Conservation (phyloP, 768 basidiomycete genomes). For the Gyrodon lividus region DNA sequence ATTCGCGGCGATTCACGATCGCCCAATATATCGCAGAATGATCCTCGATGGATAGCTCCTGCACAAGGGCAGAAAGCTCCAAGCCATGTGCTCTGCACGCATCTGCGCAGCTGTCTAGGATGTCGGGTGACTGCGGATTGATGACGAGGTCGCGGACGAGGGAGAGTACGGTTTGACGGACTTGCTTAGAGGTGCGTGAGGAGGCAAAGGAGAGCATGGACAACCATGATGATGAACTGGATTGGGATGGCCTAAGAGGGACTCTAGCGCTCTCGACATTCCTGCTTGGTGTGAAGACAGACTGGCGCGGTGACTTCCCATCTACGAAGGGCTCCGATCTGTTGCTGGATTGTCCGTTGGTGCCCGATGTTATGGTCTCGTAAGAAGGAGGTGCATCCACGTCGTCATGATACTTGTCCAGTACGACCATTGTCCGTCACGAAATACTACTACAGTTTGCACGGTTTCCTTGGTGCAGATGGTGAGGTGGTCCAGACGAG, state of each 20-base stretch:
- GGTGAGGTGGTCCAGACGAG: too few species aligned
- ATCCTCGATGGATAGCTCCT: slow-evolving; percentile 60
- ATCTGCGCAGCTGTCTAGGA: slow-evolving; percentile 46
- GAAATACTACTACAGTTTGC: neutral
- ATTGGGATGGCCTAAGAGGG: neutral
- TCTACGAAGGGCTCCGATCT: neutral
- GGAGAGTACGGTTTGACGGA: slow-evolving; percentile 49
- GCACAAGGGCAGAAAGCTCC: slow-evolving; percentile 53
- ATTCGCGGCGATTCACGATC: slow-evolving; percentile 50
- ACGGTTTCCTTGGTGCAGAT: too few species aligned
- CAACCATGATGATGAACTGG: slow-evolving; percentile 15
- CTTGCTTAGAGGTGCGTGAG: slow-evolving; percentile 41
- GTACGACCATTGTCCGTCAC: slow-evolving; percentile 16
- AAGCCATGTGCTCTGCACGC: slow-evolving; percentile 53
- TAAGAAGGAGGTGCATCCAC: slow-evolving; percentile 26
- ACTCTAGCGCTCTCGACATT: neutral
- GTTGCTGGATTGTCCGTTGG: neutral
- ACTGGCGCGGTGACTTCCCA: slow-evolving; percentile 8
- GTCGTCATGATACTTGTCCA: slow-evolving; percentile 17
- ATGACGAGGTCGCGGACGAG: slow-evolving; percentile 57
- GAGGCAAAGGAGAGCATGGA: slow-evolving; percentile 19
- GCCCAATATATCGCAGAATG: slow-evolving; percentile 76
- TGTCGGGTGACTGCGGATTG: slow-evolving; percentile 16
- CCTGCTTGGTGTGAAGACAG: neutral
- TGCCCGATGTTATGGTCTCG: slow-evolving; percentile 13